phyloP scores from a whole-genome alignment of 2,329 filamentous ascomycete species.

The Claviceps quebecensis region DNA sequence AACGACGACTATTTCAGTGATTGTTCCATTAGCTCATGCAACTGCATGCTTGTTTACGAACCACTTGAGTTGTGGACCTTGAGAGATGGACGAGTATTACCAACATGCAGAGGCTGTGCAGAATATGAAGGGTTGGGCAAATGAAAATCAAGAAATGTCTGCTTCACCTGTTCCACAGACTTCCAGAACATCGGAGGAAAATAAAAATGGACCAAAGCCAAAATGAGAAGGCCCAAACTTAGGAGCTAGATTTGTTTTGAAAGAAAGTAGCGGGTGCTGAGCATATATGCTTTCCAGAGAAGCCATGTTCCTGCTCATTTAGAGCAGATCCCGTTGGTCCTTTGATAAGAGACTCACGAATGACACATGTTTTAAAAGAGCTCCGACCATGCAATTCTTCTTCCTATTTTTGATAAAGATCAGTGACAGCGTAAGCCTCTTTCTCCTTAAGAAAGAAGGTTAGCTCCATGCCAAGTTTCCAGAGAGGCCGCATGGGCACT shows the following conservation, averaged over 20 bases:
- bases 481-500: background rate
- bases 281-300: background rate
- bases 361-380: no score
- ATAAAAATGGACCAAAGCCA: background rate
- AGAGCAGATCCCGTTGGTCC: no score
- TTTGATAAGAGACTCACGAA: background rate
- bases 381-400: no score
- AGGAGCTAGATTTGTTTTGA: background rate
- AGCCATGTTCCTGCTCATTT: background rate
- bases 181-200: background rate
- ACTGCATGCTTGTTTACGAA: background rate
- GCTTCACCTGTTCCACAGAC: background rate
- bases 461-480: background rate
- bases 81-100: background rate
- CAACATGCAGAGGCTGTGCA: background rate
- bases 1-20: background rate
- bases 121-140: background rate
- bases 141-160: background rate
- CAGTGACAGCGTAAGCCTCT: no score
- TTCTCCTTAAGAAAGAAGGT: no score
- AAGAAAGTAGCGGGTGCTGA: background rate
- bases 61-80: background rate
- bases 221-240: background rate
- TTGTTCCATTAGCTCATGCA: background rate
- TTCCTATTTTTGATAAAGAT: no score